Base-by-base conservation (phyloP, 2,329 filamentous ascomycete species). In the Domatiomyces catenatus region DNA sequence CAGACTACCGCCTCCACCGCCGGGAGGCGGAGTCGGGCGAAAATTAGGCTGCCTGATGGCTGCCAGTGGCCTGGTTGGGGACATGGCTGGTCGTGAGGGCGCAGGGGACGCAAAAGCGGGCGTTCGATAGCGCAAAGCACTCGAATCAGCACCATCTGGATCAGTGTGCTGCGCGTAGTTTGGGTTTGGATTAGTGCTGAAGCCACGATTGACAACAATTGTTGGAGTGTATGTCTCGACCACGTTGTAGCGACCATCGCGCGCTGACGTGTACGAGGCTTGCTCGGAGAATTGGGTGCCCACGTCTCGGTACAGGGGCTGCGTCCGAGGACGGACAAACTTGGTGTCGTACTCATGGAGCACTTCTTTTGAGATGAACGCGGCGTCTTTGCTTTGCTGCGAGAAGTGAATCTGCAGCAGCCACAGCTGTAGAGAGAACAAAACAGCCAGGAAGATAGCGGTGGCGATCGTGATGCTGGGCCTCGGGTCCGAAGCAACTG, bases 291-390 rank as follows among this genome's bases (percentile, higher is more conserved):
- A 82, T 65, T 96, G 90, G 0, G 84, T 92, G 5, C 80, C 84
- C 1, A 90, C 87, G 61, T 84, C 78, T 57, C 81, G 73, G 57
- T 93, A 85, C 4, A 84, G 73, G 6, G 84, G 85, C 59, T 93
- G 85, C n/a, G 94, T 77, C 8, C 82, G 77, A 1, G 92, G 92
- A 61, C 93, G 87, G 1, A 98, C 92, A 62, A 84, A 95, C 69
- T 98, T 98, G 59, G 80, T 86, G 63, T 96, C 87, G 63, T 98
- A 98, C 68, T 98, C 92, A 64, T 88, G 83, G 68, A 96, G 75
- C 4, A 96, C 90, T 67, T 96, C 86, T 59, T 84, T 87, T 59
- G 94, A 87, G 52, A 98, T 84, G 46, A 95, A 75, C 1, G 81
- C 75, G 1, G 79, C 79, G 65, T 98, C 92, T 63, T 88, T 94